A percentile compares a stretch with the other conserved stretches of the same genome.
Conservation (phyloP, 768 basidiomycete genomes). For the Kwoniella heveanensis region DNA sequence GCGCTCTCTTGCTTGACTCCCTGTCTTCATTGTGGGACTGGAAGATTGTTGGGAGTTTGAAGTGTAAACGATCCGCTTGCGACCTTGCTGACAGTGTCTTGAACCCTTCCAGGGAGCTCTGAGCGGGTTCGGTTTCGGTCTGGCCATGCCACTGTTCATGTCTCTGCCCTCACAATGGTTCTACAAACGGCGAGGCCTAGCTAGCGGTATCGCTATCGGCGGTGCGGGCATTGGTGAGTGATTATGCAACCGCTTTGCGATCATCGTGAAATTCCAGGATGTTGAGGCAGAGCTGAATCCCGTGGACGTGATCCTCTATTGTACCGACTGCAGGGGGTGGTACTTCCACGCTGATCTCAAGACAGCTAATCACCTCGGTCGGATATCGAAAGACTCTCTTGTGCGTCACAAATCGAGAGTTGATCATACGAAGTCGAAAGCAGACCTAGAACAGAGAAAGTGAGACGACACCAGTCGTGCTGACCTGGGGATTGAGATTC, state of each 20-base stretch:
- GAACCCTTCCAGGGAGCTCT: conserved; percentile 28
- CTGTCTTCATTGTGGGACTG: no score
- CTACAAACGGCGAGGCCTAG: conserved; percentile 40
- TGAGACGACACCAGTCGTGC: no score
- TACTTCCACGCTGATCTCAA: conserved; percentile 30
- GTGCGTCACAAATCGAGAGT: no score
- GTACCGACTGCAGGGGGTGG: conserved; percentile 32
- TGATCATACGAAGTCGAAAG: no score
- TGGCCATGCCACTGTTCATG: conserved; percentile 48
- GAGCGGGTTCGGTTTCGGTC: conserved; percentile 33
- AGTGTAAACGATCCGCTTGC: no score
- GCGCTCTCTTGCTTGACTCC: no score
- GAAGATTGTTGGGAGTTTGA: no score
- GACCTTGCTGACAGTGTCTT: neutral
- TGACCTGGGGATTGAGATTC: neutral
- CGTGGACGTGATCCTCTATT: neutral
- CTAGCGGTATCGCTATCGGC: conserved; percentile 45
- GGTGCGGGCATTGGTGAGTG: conserved; percentile 44
- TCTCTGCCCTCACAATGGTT: conserved; percentile 51
- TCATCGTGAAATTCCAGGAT: no score
- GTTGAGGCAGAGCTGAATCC: no score
- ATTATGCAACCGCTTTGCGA: no score
- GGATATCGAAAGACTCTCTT: conserved; percentile 45
- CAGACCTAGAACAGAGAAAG: no score
- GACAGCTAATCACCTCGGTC: conserved; percentile 33